Conservation (phyloP, 228 moss, liverwort and hornwort genomes). For the Sphagnum magellanicum region DNA sequence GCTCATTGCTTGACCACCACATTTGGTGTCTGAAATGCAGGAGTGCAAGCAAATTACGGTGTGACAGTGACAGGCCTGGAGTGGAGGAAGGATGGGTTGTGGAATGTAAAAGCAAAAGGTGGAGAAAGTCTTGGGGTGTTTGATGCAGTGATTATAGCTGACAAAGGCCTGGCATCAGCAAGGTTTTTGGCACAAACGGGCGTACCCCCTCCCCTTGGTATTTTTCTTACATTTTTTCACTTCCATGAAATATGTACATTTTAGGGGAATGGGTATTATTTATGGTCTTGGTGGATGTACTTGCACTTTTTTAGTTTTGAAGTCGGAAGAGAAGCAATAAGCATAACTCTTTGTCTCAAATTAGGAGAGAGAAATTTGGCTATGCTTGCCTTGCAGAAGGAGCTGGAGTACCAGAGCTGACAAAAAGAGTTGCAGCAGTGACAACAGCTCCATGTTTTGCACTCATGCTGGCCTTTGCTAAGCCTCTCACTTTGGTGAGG, state of each 20-base stretch:
- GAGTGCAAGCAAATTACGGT: conserved; percentile 53
- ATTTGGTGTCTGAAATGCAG: conserved; percentile 20
- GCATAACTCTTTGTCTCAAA: no score
- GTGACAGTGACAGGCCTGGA: conserved; percentile 53
- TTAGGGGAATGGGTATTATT: no score
- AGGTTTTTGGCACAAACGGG: conserved; percentile 54
- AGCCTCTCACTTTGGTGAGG: conserved; percentile 66
- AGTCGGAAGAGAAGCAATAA: neutral
- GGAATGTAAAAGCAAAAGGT: conserved; percentile 60
- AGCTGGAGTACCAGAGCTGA: conserved; percentile 49
- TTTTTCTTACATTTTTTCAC: neutral
- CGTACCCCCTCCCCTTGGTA: conserved; percentile 51
- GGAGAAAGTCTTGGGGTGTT: conserved; percentile 60
- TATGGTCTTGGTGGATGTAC: neutral
- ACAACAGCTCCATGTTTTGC: conserved; percentile 72
- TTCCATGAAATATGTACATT: neutral
- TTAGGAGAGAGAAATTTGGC: no score
- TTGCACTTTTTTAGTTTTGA: neutral
- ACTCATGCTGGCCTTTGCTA: conserved; percentile 77
- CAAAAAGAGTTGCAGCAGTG: conserved; percentile 39
- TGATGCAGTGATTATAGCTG: conserved; percentile 71
- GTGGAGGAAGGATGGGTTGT: conserved; percentile 55
- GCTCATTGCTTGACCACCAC: no score
- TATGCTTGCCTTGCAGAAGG: conserved; percentile 37
- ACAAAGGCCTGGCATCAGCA: conserved; percentile 73